These are phyloP conservation scores for Boletus vinaceobasis DNA, from an alignment of 768 basidiomycete genomes.

Conservation along the genomic window DNA sequence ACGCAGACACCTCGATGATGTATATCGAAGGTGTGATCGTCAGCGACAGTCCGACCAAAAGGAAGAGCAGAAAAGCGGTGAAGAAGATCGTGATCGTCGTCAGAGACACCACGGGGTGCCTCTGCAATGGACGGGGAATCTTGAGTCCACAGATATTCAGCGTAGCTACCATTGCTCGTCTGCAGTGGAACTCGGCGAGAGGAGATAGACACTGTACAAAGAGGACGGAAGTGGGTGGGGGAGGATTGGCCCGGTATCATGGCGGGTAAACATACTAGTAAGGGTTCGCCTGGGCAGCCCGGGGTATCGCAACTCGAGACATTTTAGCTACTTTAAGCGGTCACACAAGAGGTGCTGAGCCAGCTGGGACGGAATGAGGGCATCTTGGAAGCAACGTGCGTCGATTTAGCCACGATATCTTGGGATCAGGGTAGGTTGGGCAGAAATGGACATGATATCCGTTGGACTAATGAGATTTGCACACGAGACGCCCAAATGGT, in stretches of 20 bases:
- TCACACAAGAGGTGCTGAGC: neutral
- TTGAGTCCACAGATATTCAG: slow-evolving; percentile 17
- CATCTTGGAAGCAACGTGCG: neutral
- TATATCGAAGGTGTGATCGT: slow-evolving; percentile 72
- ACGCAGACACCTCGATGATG: slow-evolving; percentile 46
- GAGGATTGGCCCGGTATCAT: neutral
- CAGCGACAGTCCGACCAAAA: slow-evolving; percentile 72
- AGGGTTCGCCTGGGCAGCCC: neutral
- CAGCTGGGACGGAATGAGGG: neutral
- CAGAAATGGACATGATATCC: neutral
- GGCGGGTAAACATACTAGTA: neutral
- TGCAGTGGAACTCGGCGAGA: neutral
- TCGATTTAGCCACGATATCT: neutral
- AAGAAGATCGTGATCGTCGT: slow-evolving; percentile 50
- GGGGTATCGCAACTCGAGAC: neutral
- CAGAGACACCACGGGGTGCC: slow-evolving; percentile 46
- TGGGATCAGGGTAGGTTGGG: neutral
- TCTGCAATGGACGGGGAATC: slow-evolving; percentile 37
- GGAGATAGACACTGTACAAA: neutral
- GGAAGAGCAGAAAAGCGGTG: slow-evolving; percentile 64
- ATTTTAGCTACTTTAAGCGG: neutral
- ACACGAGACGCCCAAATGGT: neutral
- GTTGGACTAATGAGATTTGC: neutral
- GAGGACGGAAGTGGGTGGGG: neutral
- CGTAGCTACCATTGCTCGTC: slow-evolving; percentile 13